Percentiles rank a stretch among this genome's conserved stretches.
phyloP scores from a whole-genome alignment of 1,284 basidiomycete genomes.

The Ustilago loliicola region DNA sequence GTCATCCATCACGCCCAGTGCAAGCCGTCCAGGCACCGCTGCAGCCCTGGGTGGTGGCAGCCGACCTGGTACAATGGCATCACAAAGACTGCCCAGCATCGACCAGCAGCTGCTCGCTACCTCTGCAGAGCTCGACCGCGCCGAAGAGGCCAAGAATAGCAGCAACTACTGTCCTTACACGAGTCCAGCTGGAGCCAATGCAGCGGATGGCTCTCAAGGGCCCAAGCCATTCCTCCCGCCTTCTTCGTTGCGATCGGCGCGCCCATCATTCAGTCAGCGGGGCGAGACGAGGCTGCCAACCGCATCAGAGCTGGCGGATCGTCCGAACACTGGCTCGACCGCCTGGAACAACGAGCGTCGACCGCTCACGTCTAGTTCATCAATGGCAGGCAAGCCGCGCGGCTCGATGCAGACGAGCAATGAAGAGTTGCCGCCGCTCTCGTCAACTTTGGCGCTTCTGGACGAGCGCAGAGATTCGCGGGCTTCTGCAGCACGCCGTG shows the following conservation, averaged over 20 bases:
- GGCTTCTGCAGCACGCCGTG: constrained; percentile 22
- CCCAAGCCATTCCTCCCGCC: constrained; percentile 42
- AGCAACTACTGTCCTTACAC: constrained; percentile 39
- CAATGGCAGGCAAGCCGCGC: constrained; percentile 28
- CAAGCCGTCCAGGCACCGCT: constrained; percentile 57
- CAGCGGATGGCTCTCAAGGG: constrained; percentile 16
- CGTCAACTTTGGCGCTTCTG: constrained; percentile 30
- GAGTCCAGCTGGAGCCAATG: constrained; percentile 45
- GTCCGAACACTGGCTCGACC: constrained; percentile 13
- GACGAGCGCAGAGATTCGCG: constrained; percentile 41
- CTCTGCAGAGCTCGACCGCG: constrained; percentile 34
- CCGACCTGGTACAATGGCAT: constrained; percentile 31
- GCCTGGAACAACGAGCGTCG: constrained; percentile 36
- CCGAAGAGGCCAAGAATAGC: constrained; percentile 28
- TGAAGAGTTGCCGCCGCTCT: constrained; percentile 37
- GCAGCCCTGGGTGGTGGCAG: constrained; percentile 33
- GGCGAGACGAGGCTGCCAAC: constrained; percentile 25
- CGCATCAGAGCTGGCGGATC: constrained; percentile 22
- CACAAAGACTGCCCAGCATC: constrained; percentile 51
- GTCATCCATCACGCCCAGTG: constrained; percentile 49
- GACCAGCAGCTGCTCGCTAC: constrained; percentile 51
- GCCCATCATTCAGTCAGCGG: constrained; percentile 32
- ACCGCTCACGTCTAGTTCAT: constrained; percentile 40
- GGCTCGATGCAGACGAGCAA: constrained; percentile 18
- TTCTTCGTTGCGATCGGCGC: constrained; percentile 38